Conservation (phyloP, 2,329 filamentous ascomycete genomes). For the Penicillium sp. region DNA sequence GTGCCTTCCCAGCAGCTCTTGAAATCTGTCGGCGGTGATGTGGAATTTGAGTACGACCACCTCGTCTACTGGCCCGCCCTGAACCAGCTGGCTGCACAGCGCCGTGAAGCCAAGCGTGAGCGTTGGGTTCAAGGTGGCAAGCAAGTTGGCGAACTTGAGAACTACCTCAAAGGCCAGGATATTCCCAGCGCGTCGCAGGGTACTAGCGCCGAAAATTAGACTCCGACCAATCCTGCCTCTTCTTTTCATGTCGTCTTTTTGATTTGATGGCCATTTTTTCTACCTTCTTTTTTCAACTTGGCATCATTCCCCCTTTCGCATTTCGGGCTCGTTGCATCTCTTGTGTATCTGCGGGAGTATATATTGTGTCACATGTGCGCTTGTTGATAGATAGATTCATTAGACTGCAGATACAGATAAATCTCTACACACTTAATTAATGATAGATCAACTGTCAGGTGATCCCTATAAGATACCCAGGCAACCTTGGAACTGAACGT, state of each 20-base stretch:
- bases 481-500: not conserved
- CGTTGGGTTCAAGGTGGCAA: slow-evolving; percentile 81
- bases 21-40: slow-evolving; percentile 73
- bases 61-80: slow-evolving; percentile 84
- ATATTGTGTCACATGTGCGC: not conserved
- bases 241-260: not conserved
- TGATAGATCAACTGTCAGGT: not conserved
- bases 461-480: no score
- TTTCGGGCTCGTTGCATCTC: not conserved
- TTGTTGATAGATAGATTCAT: not conserved
- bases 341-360: not conserved
- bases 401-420: not conserved
- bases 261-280: not conserved
- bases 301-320: slow-evolving; percentile 2
- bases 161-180: slow-evolving; percentile 75
- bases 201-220: not conserved
- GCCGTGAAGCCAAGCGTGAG: slow-evolving; percentile 60
- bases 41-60: slow-evolving; percentile 93
- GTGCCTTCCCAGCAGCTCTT: slow-evolving; percentile 81
- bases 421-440: not conserved
- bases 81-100: slow-evolving; percentile 67
- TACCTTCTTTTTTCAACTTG: not conserved
- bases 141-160: slow-evolving; percentile 80
- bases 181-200: slow-evolving; percentile 39
- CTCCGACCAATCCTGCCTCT: not conserved